phyloP scores from a whole-genome alignment of 179 eudicot species.

The Beta lomatogona region DNA sequence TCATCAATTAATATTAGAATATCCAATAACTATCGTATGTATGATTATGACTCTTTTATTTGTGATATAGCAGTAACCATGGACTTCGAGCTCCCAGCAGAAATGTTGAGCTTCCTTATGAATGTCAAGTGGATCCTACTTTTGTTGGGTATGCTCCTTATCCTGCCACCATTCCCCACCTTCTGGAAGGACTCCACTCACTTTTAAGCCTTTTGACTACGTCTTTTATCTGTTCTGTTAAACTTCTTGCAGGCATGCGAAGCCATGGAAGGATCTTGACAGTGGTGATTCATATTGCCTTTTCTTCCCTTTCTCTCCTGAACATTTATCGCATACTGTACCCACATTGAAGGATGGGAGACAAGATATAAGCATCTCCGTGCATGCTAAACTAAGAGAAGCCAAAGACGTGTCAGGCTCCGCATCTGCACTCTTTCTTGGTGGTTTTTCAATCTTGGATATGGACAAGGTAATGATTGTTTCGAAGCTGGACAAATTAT shows the following conservation, averaged over 20 bases:
- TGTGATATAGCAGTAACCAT: constrained; percentile 33
- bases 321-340: constrained; percentile 51
- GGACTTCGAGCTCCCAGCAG: constrained; percentile 40
- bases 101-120: constrained; percentile 47
- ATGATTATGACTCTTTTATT: not conserved
- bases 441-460: constrained; percentile 68
- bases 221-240: constrained; percentile 8
- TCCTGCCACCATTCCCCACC: not conserved
- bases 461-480: constrained; percentile 51
- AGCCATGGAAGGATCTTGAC: constrained; percentile 75
- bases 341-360: constrained; percentile 43
- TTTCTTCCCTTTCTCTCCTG: constrained; percentile 83
- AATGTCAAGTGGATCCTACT: constrained; percentile 74
- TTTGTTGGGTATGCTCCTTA: constrained; percentile 59
- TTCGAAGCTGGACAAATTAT: constrained; percentile 1
- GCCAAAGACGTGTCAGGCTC: constrained; percentile 59
- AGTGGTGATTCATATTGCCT: constrained; percentile 64
- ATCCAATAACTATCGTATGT: not conserved
- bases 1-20: not conserved
- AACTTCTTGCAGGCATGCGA: constrained; percentile 43
- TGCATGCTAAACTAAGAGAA: constrained; percentile 58
- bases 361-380: constrained; percentile 43
- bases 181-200: not conserved
- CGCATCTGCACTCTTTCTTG: constrained; percentile 71
- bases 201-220: not conserved